Evolutionary conservation across 1,284 basidiomycete species (phyloP).

Genomic region (Melampsora medusae): DNA sequence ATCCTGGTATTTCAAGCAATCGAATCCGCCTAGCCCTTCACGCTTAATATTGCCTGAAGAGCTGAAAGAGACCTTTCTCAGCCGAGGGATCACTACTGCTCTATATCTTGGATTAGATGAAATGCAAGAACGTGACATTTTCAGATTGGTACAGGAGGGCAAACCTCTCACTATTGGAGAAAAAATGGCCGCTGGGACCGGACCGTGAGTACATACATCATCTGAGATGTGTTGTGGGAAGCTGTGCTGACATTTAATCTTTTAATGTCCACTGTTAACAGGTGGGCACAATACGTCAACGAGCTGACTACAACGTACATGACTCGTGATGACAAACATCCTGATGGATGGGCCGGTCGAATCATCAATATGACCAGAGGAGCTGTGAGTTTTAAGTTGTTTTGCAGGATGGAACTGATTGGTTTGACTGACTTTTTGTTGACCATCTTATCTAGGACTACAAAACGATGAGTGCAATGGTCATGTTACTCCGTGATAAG

Average conservation of each 20-base stretch:
- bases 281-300: constrained; percentile 24
- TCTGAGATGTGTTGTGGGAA: too few relatives aligned
- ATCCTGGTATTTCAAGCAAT: constrained; percentile 40
- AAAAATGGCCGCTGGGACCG: constrained; percentile 41
- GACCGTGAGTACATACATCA: constrained; percentile 26
- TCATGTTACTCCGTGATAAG: constrained; percentile 24
- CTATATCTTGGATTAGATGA: constrained; percentile 34
- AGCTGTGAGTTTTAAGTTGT: constrained; percentile 12
- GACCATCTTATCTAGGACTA: constrained; percentile 21
- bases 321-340: constrained; percentile 16
- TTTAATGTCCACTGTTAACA: background rate
- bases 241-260: background rate
- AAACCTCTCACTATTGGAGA: constrained; percentile 37
- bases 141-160: constrained; percentile 43
- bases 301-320: constrained; percentile 34
- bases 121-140: constrained; percentile 44
- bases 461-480: constrained; percentile 41
- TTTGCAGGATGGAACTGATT: background rate
- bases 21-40: constrained; percentile 21
- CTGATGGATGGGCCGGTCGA: constrained; percentile 41
- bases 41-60: constrained; percentile 22
- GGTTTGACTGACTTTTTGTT: background rate
- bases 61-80: constrained; percentile 33
- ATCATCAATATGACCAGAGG: constrained; percentile 40
- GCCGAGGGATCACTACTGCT: constrained; percentile 35